These are phyloP conservation scores for Aspergillus eucalypticola DNA, from an alignment of 2,329 filamentous ascomycete genomes.

Conservation along the genomic window DNA sequence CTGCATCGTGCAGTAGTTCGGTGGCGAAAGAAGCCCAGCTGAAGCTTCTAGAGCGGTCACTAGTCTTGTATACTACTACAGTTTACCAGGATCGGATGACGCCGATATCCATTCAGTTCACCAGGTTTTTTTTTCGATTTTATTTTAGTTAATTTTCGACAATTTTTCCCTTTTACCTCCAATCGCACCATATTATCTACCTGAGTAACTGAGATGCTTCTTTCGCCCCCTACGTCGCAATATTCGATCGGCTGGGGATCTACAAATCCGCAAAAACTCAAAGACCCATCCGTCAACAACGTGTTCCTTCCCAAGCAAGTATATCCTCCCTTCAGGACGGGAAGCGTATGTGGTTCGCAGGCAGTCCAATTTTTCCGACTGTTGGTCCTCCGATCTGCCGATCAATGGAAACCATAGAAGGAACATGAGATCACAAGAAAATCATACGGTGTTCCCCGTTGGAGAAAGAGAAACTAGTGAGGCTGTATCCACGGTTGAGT, in stretches of 20 bases:
- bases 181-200: not conserved
- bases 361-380: not conserved
- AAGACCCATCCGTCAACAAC: slow-evolving; percentile 9
- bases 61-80: too few relatives aligned
- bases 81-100: too few relatives aligned
- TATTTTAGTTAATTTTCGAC: too few relatives aligned
- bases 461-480: not conserved
- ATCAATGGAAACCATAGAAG: not conserved
- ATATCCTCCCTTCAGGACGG: not conserved
- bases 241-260: not conserved
- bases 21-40: not conserved
- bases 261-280: not conserved
- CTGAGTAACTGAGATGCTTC: not conserved
- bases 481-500: slow-evolving; percentile 20
- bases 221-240: not conserved
- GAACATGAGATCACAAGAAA: not conserved
- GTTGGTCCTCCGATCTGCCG: not conserved
- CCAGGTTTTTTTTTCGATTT: too few relatives aligned
- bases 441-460: not conserved
- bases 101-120: too few relatives aligned
- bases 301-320: slow-evolving; percentile 3
- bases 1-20: not conserved
- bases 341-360: not conserved
- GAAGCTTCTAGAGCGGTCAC: not conserved
- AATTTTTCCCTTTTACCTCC: too few relatives aligned